Conservation (phyloP, 768 basidiomycete species). For the Leccinum longicurvipes region DNA sequence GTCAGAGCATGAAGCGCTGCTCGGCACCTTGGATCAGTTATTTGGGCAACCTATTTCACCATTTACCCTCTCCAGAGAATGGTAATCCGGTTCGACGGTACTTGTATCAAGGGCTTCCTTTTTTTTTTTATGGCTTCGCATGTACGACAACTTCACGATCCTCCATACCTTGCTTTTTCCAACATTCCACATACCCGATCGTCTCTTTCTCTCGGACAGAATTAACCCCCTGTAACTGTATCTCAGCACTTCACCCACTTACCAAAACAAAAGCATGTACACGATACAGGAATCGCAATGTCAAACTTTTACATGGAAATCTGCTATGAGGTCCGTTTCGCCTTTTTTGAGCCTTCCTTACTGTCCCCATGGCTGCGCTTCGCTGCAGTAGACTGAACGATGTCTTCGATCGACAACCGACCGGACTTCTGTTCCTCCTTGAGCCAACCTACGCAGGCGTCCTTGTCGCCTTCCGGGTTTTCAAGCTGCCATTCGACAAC, state of each 20-base stretch:
- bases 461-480: conserved; percentile 62
- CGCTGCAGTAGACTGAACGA: conserved; percentile 15
- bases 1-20: conserved; percentile 7
- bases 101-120: not conserved
- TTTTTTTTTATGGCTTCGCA: not conserved
- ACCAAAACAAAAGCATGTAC: conserved; percentile 2
- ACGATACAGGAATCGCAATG: not conserved
- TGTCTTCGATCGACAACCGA: conserved; percentile 35
- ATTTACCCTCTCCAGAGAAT: conserved; percentile 13
- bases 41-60: conserved; percentile 31
- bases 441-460: conserved; percentile 71
- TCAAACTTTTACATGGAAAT: not conserved
- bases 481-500: conserved; percentile 86
- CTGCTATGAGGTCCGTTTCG: conserved; percentile 22
- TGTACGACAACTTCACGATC: conserved; percentile 1
- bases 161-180: conserved; percentile 3
- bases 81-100: conserved; percentile 5
- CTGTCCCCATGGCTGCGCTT: conserved; percentile 26
- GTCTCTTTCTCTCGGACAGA: conserved; percentile 3
- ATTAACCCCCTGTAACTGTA: conserved; percentile 17
- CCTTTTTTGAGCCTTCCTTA: conserved; percentile 28
- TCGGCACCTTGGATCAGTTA: conserved; percentile 27
- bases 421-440: conserved; percentile 48
- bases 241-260: not conserved
- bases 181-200: not conserved